Evolutionary conservation across 1,284 basidiomycete genomes (phyloP), one percentile per base, ranked within the genome.

Genomic region (Trichosporon ovoides): DNA sequence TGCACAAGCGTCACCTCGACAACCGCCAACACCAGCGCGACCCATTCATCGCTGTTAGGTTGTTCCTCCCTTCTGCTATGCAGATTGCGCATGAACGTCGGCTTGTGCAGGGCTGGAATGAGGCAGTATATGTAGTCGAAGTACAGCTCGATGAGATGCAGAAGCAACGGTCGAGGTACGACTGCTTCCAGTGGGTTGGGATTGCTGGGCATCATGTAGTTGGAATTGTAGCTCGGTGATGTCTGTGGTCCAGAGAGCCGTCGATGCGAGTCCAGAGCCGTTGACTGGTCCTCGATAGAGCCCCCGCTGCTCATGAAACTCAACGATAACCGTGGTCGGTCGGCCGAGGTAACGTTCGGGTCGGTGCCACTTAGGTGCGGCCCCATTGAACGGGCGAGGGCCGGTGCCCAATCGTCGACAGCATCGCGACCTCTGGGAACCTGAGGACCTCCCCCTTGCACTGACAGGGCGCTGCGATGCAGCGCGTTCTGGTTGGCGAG

Each of bases 51-150:
- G 53, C 65, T 51, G 14, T 89, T 81, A n/a, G 88, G 87, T 67
- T 89, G 87, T 69, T 91, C 88, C 76, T 92, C 90, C 58, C 88
- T 77, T 48, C 83, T 83, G 0, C 83, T 80, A 62, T 86, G 84
- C 34, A 93, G 80, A 75, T 91, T 89, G 20, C 87, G 85, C 85
- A 91, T 87, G 72, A 91, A 92, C 1, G 87, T 87, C 37, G 88
- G 88, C 37, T 72, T 71, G 61, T 77, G 77, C 14, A 77, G 59
- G 38, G 61, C 66, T 6, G 89, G 90, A 9, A 87, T 89, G 50
- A 91, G 66, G 31, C 88, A 87, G 73, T 91, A 90, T 48, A 91
- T 87, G 71, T 89, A 91, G 74, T 91, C 89, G 71, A 91, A 91
- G 79, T 89, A 92, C 20, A 91, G 82, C 33, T 86, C 83, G 63